A percentile compares a stretch with the other conserved stretches of the same genome.
phyloP scores from a whole-genome alignment of 2,329 filamentous ascomycete species.

The Thelonectria rubi region DNA sequence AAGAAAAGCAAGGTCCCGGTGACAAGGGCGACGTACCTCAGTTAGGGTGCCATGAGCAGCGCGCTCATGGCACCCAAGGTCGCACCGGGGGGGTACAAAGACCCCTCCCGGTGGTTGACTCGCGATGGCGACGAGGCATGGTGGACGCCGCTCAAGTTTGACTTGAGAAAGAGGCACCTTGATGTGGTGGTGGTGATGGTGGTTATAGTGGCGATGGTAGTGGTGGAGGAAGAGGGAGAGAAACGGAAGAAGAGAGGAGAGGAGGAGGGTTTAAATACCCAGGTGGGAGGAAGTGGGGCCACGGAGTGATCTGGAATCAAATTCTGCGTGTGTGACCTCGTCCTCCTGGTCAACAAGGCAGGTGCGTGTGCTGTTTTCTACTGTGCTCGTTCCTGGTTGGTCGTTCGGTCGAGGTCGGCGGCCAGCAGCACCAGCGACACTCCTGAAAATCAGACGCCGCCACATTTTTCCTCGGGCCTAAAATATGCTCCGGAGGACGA shows the following conservation, averaged over 20 bases:
- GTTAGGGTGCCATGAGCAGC: too few relatives aligned
- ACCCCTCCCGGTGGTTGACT: too few relatives aligned
- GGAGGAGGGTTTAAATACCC: slow-evolving; percentile 25
- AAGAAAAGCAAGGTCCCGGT: too few relatives aligned
- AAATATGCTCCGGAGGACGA: neutral
- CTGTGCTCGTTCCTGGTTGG: neutral
- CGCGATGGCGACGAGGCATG: too few relatives aligned
- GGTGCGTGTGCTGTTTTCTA: too few relatives aligned
- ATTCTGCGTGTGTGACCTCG: slow-evolving; percentile 9
- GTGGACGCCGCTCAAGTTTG: too few relatives aligned
- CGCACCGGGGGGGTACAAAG: too few relatives aligned
- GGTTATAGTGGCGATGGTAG: neutral
- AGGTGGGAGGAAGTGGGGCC: slow-evolving; percentile 12
- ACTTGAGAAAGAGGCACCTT: too few relatives aligned
- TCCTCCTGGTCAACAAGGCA: too few relatives aligned
- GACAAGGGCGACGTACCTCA: too few relatives aligned
- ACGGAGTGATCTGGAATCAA: slow-evolving; percentile 19
- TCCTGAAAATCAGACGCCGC: neutral
- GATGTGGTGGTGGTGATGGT: too few relatives aligned
- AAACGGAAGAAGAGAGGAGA: neutral
- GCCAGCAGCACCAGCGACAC: neutral
- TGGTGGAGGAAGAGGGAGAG: slow-evolving; percentile 12
- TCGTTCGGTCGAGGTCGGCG: neutral
- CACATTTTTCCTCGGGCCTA: neutral
- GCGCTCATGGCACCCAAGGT: too few relatives aligned